A percentile compares a stretch with the other conserved stretches of the same genome.
Conservation (phyloP, 108 stramenopile genomes). For the Cyclotella atomus region DNA sequence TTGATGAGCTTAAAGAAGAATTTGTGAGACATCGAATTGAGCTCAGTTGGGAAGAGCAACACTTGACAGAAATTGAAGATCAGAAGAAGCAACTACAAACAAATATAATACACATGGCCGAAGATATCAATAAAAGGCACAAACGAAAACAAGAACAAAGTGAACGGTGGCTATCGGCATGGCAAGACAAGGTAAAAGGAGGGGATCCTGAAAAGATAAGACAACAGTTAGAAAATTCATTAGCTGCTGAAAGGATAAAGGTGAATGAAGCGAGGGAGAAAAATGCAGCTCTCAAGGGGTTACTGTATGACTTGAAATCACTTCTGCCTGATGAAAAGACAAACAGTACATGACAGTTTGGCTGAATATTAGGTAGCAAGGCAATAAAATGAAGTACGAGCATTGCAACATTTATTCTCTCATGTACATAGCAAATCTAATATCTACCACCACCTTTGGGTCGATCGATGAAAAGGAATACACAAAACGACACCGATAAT, state of each 20-base stretch:
- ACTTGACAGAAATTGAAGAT: neutral
- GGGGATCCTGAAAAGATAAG: neutral
- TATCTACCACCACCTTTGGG: too few relatives aligned
- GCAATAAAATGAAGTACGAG: too few relatives aligned
- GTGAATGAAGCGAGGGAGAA: neutral
- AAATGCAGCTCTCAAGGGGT: neutral
- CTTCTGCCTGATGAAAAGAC: neutral
- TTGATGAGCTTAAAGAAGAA: conserved; percentile 6
- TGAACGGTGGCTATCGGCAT: neutral
- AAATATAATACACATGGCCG: neutral
- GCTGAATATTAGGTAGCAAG: too few relatives aligned
- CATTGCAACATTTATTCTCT: too few relatives aligned
- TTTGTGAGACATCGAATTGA: neutral
- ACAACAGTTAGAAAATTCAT: neutral
- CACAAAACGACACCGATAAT: too few relatives aligned
- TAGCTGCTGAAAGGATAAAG: neutral
- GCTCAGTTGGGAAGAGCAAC: conserved; percentile 4
- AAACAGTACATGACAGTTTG: neutral
- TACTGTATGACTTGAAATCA: conserved; percentile 1
- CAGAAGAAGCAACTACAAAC: neutral
- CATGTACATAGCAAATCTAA: too few relatives aligned
- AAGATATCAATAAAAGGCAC: neutral
- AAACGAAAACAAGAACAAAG: neutral
- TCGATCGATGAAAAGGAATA: too few relatives aligned
- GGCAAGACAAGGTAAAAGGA: neutral